Evolutionary conservation across 2,329 filamentous ascomycete genomes (phyloP), one percentile per base, ranked within the genome.

Genomic region (Claviceps sp.): DNA sequence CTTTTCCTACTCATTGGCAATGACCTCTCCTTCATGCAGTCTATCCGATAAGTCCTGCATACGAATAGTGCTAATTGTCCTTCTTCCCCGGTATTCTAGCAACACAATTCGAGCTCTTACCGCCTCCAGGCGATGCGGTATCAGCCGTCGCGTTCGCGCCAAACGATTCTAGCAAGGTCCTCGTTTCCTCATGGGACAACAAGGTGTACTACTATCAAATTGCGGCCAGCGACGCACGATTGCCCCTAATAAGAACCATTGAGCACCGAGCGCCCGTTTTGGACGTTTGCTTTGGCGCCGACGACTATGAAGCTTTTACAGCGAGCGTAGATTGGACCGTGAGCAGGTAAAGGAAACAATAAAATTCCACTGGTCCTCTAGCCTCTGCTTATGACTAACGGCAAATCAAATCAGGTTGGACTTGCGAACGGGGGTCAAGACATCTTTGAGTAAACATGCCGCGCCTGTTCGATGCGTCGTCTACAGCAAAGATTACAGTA

Each of bases 151-250:
- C 82, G 63, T 98, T 95, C 75, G 88, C 90, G 58, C 87, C 89
- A 39, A 72, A 77, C 55, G 81, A 83, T n/a, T 77, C 84, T 3
- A 81, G 76, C 51, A 85, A 83, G 60, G 77, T 98, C 40, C 80
- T 94, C n/a, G 90, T 91, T 60, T 85, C 90, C 11, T 95, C 89
- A 52, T 98, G 93, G 93, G 91, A 97, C 70, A 88, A 84, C 68
- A 81, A 88, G 65, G 81, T 95, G 52, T 95, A 96, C 69, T 76
- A 91, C 50, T 97, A 97, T 74, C 87, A 95, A 64, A 78, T 85
- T 54, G 71, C 73, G 17, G 75, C 77, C 56, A 74, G 78, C 46
- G 65, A 68, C 19, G 83, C 81, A 6, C 78, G 77, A 51, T 58
- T 63, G 24, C 64, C 60, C 44, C 74, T 94, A 34, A 63, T 90